These are phyloP conservation scores for Taxillus chinensis DNA, from an alignment of 164 flowering plant species.

Conservation along the genomic window DNA sequence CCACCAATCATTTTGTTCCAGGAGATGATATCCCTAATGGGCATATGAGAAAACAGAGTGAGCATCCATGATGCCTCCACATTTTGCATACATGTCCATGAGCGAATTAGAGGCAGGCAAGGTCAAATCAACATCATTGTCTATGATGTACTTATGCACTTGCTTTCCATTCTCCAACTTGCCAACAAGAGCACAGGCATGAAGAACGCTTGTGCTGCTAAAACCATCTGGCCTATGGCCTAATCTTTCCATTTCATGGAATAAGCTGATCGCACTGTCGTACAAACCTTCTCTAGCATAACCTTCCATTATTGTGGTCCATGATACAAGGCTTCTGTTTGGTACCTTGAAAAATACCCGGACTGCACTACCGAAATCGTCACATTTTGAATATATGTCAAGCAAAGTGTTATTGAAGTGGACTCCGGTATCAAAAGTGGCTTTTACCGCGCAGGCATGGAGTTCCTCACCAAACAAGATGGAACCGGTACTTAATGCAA, in stretches of 20 bases:
- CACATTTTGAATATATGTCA: constrained; percentile 60
- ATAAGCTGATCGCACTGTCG: constrained; percentile 30
- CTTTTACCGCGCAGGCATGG: constrained; percentile 43
- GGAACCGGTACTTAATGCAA: constrained; percentile 29
- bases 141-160: constrained; percentile 32
- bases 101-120: constrained; percentile 48
- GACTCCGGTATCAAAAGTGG: constrained; percentile 14
- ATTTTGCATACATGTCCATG: constrained; percentile 71
- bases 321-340: constrained; percentile 41
- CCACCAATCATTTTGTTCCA: constrained; percentile 76
- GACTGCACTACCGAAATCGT: constrained; percentile 23
- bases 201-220: constrained; percentile 41
- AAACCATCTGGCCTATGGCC: constrained; percentile 38
- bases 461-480: constrained; percentile 25
- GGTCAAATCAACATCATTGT: constrained; percentile 26
- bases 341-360: constrained; percentile 35
- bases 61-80: constrained; percentile 63
- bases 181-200: constrained; percentile 49
- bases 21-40: constrained; percentile 32
- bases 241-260: constrained; percentile 33
- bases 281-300: constrained; percentile 42
- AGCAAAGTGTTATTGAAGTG: constrained; percentile 33
- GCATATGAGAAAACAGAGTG: constrained; percentile 27
- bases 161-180: constrained; percentile 36
- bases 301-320: constrained; percentile 59